Percentiles rank a stretch among this genome's conserved stretches.
phyloP scores from a whole-genome alignment of 2,329 filamentous ascomycete genomes.

The Byssochlamys sp. region DNA sequence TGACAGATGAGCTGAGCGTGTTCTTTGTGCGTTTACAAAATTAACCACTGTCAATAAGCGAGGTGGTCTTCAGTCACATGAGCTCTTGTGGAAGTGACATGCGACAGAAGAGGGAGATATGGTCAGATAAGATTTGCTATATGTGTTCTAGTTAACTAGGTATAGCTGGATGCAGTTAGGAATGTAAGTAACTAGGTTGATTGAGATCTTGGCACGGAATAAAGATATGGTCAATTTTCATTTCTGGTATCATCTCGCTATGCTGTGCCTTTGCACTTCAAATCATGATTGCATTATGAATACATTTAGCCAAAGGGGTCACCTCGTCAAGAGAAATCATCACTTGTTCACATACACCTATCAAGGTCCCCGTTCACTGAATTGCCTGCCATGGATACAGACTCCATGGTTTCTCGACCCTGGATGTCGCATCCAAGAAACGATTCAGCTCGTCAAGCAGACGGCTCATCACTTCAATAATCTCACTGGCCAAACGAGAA shows the following conservation, averaged over 20 bases:
- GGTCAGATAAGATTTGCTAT: too few species aligned
- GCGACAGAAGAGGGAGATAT: too few species aligned
- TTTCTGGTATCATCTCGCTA: background rate
- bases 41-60: too few species aligned
- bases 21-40: too few species aligned
- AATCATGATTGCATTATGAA: background rate
- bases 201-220: background rate
- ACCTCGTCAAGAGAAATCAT: background rate
- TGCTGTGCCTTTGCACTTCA: background rate
- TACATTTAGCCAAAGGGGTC: background rate
- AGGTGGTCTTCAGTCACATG: too few species aligned
- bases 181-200: too few species aligned
- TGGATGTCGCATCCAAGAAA: background rate
- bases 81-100: too few species aligned
- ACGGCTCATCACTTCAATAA: background rate
- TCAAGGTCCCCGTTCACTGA: background rate
- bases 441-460: background rate
- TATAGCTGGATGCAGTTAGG: too few species aligned
- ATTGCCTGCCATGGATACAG: background rate
- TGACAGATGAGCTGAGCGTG: too few species aligned
- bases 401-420: background rate
- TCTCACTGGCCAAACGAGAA: background rate
- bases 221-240: background rate
- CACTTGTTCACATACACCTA: background rate
- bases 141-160: too few species aligned